Evolutionary conservation across 2,329 filamentous ascomycete species (phyloP).

Genomic region (Pyrenophora teres): DNA sequence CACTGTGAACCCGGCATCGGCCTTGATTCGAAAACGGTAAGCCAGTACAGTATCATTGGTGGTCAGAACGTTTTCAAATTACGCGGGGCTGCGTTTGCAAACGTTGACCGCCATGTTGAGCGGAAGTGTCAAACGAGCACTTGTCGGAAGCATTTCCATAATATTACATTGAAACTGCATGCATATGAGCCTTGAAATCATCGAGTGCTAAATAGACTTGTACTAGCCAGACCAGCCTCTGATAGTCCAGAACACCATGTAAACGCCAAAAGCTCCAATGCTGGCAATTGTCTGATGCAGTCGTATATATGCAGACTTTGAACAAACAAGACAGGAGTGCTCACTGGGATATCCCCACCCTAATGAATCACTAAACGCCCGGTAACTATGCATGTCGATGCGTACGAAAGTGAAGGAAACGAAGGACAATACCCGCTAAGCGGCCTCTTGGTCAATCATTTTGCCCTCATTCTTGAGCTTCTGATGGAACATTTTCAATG

Average conservation of each 20-base stretch:
- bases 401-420: not conserved
- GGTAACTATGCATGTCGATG: slow-evolving; percentile 13
- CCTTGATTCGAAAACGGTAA: not conserved
- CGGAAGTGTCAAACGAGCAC: not conserved
- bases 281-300: slow-evolving; percentile 24
- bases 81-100: slow-evolving; percentile 1
- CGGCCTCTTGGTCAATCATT: slow-evolving; percentile 26
- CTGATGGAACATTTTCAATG: slow-evolving; percentile 60
- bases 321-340: slow-evolving; percentile 23
- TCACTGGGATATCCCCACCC: slow-evolving; percentile 25
- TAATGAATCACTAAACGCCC: slow-evolving; percentile 24
- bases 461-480: slow-evolving; percentile 59
- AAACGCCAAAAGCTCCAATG: slow-evolving; percentile 30
- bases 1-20: not conserved
- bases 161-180: slow-evolving; percentile 6
- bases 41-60: not conserved
- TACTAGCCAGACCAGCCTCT: slow-evolving; percentile 1
- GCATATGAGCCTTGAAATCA: not conserved
- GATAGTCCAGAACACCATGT: slow-evolving; percentile 6
- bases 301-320: slow-evolving; percentile 31
- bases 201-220: slow-evolving; percentile 2
- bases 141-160: slow-evolving; percentile 1
- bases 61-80: not conserved
- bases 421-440: not conserved
- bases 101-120: slow-evolving; percentile 2